Percentiles rank a stretch among this genome's conserved stretches.
These are phyloP conservation scores for Pythium chondricola DNA, from an alignment of 352 stramenopile species.

Conservation along the genomic window DNA sequence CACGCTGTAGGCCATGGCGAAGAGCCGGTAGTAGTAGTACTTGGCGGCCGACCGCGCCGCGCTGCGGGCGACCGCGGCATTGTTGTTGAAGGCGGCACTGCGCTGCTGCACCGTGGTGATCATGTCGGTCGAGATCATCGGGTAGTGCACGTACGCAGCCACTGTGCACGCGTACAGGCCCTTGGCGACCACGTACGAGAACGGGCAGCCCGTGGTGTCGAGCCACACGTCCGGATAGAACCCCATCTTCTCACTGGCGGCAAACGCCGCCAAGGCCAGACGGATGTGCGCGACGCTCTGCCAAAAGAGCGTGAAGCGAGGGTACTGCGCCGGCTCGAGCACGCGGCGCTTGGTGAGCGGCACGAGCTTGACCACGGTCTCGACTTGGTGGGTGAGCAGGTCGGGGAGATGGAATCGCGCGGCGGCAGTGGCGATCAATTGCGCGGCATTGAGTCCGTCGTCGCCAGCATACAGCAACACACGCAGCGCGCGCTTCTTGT, in stretches of 20 bases:
- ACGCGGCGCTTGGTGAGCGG: conserved; percentile 55
- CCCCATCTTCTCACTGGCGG: conserved; percentile 27
- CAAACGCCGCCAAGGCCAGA: conserved; percentile 87
- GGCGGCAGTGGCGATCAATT: conserved; percentile 73
- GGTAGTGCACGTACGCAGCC: conserved; percentile 98
- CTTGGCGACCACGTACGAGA: conserved; percentile 93
- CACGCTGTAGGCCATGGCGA: conserved; percentile 90
- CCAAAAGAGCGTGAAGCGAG: conserved; percentile 92
- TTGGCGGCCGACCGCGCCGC: conserved; percentile 86
- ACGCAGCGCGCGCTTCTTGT: conserved; percentile 17
- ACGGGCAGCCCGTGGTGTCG: conserved; percentile 97
- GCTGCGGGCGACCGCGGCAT: conserved; percentile 71
- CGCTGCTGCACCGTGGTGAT: conserved; percentile 90
- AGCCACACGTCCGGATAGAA: conserved; percentile 89
- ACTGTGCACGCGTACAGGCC: conserved; percentile 82
- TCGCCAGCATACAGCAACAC: conserved; percentile 77
- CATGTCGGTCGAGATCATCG: conserved; percentile 99
- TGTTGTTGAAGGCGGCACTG: conserved; percentile 93
- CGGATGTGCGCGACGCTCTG: conserved; percentile 94
- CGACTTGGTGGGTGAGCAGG: conserved; percentile 38
- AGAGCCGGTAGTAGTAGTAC: conserved; percentile 94
- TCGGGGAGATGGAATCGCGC: conserved; percentile 87
- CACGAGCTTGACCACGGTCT: conserved; percentile 65
- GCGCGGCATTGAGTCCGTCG: conserved; percentile 41
- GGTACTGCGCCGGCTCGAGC: conserved; percentile 75